Conservation (phyloP, 164 flowering plant species). For the Sextonia rubra region DNA sequence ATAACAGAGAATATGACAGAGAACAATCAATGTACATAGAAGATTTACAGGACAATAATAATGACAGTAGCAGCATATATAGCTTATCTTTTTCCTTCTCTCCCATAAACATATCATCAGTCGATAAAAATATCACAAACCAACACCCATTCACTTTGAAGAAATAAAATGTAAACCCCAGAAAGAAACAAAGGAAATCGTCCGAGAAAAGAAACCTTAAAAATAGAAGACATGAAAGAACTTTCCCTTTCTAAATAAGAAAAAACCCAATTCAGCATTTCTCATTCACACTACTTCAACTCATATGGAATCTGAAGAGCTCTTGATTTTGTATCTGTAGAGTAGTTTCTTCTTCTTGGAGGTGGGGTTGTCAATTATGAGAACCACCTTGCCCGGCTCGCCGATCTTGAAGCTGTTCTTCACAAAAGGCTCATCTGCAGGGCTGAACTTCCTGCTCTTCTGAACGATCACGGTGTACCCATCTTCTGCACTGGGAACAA, state of each 20-base stretch:
- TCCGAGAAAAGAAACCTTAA: not conserved
- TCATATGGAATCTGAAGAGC: conserved; percentile 22
- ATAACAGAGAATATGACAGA: conserved; percentile 1
- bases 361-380: conserved; percentile 67
- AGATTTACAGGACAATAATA: conserved; percentile 11
- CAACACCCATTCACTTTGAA: conserved; percentile 8
- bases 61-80: conserved; percentile 3
- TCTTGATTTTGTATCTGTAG: conserved; percentile 73
- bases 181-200: conserved; percentile 4
- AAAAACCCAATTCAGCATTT: not conserved
- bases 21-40: conserved; percentile 9
- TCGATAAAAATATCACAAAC: conserved; percentile 12
- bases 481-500: conserved; percentile 56
- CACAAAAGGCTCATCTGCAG: conserved; percentile 58
- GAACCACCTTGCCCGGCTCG: conserved; percentile 70
- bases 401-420: conserved; percentile 56
- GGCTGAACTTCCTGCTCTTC: conserved; percentile 53
- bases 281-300: not conserved
- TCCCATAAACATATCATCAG: conserved; percentile 1
- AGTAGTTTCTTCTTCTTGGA: conserved; percentile 92
- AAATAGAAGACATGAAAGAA: not conserved
- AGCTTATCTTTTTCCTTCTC: conserved; percentile 2
- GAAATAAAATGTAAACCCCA: not conserved
- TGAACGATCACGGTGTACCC: conserved; percentile 69
- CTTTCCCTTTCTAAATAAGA: not conserved